Evolutionary conservation across 192 early-diverging fungal species (phyloP).

Genomic region (Backusella liffmaniae): DNA sequence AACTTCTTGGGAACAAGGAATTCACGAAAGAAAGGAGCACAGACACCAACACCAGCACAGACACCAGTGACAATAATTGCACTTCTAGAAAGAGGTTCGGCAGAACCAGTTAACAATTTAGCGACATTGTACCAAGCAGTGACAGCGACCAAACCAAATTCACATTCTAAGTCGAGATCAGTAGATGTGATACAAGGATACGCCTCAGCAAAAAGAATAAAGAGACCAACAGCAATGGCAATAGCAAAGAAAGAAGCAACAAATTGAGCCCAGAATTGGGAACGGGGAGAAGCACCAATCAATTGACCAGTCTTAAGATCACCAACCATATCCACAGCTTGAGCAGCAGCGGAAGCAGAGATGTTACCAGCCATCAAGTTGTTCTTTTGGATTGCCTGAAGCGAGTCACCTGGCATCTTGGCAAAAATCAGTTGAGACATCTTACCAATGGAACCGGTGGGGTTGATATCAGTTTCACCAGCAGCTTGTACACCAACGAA

Average conservation of each 20-base stretch:
- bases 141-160: constrained; percentile 40
- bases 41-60: constrained; percentile 36
- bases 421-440: constrained; percentile 66
- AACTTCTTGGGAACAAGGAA: constrained; percentile 51
- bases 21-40: constrained; percentile 36
- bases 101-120: constrained; percentile 41
- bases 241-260: constrained; percentile 61
- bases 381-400: constrained; percentile 45
- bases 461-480: constrained; percentile 69
- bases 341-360: constrained; percentile 52
- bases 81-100: constrained; percentile 32
- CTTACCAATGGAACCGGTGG: constrained; percentile 63
- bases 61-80: constrained; percentile 48
- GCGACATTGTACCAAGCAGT: constrained; percentile 39
- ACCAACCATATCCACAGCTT: constrained; percentile 69
- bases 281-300: constrained; percentile 57
- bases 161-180: constrained; percentile 13
- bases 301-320: constrained; percentile 72
- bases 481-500: constrained; percentile 64
- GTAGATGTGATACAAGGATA: constrained; percentile 59
- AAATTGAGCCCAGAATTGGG: constrained; percentile 66
- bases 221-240: constrained; percentile 54
- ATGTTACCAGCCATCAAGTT: constrained; percentile 65
- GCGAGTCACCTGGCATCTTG: constrained; percentile 40
- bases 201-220: constrained; percentile 56